Conservation (phyloP, 441 rosid genomes). For the Biscutella auriculata region DNA sequence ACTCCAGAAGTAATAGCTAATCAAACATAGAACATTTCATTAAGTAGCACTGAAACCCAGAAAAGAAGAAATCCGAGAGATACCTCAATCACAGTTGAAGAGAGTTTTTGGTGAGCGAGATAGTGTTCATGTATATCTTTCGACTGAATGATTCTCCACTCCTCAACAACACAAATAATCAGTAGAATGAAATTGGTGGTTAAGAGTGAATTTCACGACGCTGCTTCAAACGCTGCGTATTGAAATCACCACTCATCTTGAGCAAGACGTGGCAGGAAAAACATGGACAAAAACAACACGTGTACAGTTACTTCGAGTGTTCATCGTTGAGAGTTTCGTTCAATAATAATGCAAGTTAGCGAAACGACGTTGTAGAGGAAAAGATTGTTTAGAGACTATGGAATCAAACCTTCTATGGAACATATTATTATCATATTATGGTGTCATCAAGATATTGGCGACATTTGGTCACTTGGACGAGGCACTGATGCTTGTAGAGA, state of each 20-base stretch:
- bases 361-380: too few relatives aligned
- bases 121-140: not conserved
- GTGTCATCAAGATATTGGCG: constrained; percentile 52
- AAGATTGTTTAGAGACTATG: too few relatives aligned
- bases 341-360: too few relatives aligned
- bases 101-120: not conserved
- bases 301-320: too few relatives aligned
- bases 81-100: not conserved
- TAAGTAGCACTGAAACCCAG: not conserved
- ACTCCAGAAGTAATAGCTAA: not conserved
- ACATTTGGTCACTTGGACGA: constrained; percentile 4
- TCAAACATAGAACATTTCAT: not conserved
- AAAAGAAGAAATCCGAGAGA: not conserved
- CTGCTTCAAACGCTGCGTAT: constrained; percentile 1
- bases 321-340: too few relatives aligned
- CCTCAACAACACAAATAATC: not conserved
- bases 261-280: not conserved
- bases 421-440: constrained; percentile 38
- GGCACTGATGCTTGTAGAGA: constrained; percentile 35
- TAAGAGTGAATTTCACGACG: not conserved
- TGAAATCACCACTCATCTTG: not conserved
- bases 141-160: not conserved
- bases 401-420: constrained; percentile 47
- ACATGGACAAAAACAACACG: too few relatives aligned
- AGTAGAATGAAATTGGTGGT: not conserved